Evolutionary conservation across 2,329 filamentous ascomycete species (phyloP), one percentile per base, ranked within the genome.

Genomic region (Rutstroemia sp.): DNA sequence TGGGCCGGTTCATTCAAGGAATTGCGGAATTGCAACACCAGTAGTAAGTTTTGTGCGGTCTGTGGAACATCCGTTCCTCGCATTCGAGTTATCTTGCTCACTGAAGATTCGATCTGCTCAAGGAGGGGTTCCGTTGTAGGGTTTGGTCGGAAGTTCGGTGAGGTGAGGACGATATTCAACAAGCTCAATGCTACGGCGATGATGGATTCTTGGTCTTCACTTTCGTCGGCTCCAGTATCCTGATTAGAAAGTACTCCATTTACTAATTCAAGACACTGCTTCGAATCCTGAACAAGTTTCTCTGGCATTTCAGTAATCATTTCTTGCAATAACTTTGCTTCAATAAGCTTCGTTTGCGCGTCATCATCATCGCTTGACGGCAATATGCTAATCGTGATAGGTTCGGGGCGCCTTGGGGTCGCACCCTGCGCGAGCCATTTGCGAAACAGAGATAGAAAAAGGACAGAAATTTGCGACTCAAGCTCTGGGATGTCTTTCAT

Each of bases 271-370:
- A 90, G 71, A 6, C 88, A 76, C 62, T 87, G 82, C 45, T 78
- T 78, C 2, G 86, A 84, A 56, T 83, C 79, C 34, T 76, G 78
- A 30, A 86, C 78, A 12, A 90, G 75, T 59, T 81, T 83, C 21
- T 85, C 79, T 1, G 83, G 78, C 47, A 85, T 78, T 47, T 74
- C 77, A 23, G 81, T 78, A 69, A 89, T 81, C 70, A 90, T 77
- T 36, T 77, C 78, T 64, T 88, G 83, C 7, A 89, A 74, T 0
- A 88, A 70, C 49, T 82, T 82, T 5, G 83, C 75, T 60, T 87
- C 77, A 5, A 78, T 69, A 1, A 90, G 71, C 4, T 76, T 73
- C 4, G 66, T 66, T 3, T 82, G 57, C 0, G 79, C 72, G 47
- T 80, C 75, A 1, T 68, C 63, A 0, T 64, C 54, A 4, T 70